Percentiles rank a stretch among this genome's conserved stretches.
phyloP scores from a whole-genome alignment of 2,329 filamentous ascomycete species.

The Colletotrichum liriopes region DNA sequence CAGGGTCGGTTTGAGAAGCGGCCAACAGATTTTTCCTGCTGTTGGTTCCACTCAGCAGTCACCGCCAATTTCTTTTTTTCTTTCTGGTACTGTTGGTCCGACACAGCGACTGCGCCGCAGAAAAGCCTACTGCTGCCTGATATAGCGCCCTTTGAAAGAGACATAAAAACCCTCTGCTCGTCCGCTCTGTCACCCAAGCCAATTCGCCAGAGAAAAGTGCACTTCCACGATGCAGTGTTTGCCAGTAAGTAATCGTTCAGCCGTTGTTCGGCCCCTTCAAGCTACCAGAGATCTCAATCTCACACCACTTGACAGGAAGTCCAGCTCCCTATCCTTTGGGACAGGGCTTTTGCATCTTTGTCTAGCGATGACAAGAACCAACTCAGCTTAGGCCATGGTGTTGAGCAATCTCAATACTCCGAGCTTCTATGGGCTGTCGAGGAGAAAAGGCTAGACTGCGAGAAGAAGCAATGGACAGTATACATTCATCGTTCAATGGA shows the following conservation, averaged over 20 bases:
- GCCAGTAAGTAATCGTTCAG: not conserved
- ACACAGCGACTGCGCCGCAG: too few relatives aligned
- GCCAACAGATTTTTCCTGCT: too few relatives aligned
- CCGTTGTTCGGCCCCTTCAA: not conserved
- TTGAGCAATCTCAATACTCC: not conserved
- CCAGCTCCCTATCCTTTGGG: not conserved
- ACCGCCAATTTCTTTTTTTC: too few relatives aligned
- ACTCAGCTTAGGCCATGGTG: not conserved
- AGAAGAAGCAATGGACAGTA: not conserved
- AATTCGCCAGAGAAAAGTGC: not conserved
- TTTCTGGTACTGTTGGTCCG: too few relatives aligned
- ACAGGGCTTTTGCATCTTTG: not conserved
- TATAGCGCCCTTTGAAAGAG: not conserved
- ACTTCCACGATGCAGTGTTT: not conserved
- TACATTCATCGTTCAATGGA: not conserved
- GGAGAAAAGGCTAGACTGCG: not conserved
- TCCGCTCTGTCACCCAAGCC: not conserved
- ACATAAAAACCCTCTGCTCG: not conserved
- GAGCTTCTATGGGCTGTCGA: not conserved
- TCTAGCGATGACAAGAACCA: not conserved
- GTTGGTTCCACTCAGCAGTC: too few relatives aligned
- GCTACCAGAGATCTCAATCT: not conserved
- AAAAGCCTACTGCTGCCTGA: too few relatives aligned
- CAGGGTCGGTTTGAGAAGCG: too few relatives aligned
- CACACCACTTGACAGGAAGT: not conserved